Base-by-base conservation (phyloP, 2,329 filamentous ascomycete genomes). In the Aspergillus thermomutatus region DNA sequence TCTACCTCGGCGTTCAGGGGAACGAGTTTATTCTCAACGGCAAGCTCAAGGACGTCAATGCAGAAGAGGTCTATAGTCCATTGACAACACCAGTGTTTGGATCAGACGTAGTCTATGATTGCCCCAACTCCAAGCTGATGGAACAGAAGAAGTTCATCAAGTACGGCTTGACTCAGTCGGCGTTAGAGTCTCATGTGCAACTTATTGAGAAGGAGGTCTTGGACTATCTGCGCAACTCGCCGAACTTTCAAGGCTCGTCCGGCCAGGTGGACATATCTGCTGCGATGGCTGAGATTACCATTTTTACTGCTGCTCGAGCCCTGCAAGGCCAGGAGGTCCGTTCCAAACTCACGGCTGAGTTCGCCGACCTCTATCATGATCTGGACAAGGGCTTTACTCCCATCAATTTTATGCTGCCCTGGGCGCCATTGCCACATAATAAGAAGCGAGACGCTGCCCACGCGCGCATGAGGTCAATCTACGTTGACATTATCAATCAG, bases 21-120 rank as follows among this genome's bases (percentile, higher is more conserved):
- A 96, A 95, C 75, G 91, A 96, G 63, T 96, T 96, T 73, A 92
- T 96, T 64, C 82, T 96, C 64, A 96, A 96, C 73, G 92, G 90
- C 67, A 96, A 95, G 79, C 82, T 91, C 68, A 91, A 89, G 78
- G 91, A 96, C 69, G 88, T 96, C 67, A 92, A 89, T 71, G 92
- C 92, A 25, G 92, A 96, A 77, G 91, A 96, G 69, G 88, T 96
- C 63, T 96, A 96, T 76, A 86, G 84, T 56, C 87, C 89, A 52
- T 81, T 96, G 54, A 85, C 82, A 19, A 87, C 82, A 1, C 85
- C 85, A 6, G 83, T 87, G 4, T 96, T 96, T 70, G 91, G 91
- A 61, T 87, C 86, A 61, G 90, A 92, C 73, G 90, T 95, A 26
- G 89, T 95, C 45, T 96, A 96, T 70, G 91, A 96, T 74, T 95